Evolutionary conservation across 2,329 filamentous ascomycete genomes (phyloP), one percentile per base, ranked within the genome.

Genomic region (Arthrobotrys sphaeroides): DNA sequence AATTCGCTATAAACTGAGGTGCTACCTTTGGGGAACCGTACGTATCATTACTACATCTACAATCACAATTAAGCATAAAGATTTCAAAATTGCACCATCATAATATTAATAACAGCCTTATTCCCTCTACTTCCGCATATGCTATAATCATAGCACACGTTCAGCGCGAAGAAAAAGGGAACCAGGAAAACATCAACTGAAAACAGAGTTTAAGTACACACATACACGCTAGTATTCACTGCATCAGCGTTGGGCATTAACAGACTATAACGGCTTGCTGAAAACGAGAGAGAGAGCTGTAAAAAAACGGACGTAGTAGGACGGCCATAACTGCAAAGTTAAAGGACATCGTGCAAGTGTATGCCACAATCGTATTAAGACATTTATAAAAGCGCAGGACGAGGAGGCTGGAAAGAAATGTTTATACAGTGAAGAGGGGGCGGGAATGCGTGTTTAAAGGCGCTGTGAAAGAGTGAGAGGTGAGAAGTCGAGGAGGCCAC

Each of bases 211-310:
- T 31, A 55, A 55, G 18, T 22, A n/a, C n/a, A n/a, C 18, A 55
- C n/a, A 7, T 38, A 55, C 51, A 55, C 31, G 51, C 51, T 55
- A 38, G 51, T n/a, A n/a, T n/a, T n/a, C n/a, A n/a, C n/a, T n/a
- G n/a, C n/a, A n/a, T 43, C 12, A 13, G 24, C n/a, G n/a, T 12
- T 2, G 20, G 28, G 47, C 26, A 12, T 33, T 18, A 7, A 24
- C 31, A 18, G 9, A 31, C 26, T 53, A 20, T 38, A 38, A 24
- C n/a, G n/a, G n/a, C n/a, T n/a, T n/a, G n/a, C n/a, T n/a, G 28
- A 18, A 20, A 16, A 16, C 12, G 31, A 28, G 7, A 31, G 2
- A 10, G 26, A 2, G n/a, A 36, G 31, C n/a, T 38, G n/a, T n/a
- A n/a, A n/a, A n/a, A n/a, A n/a, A n/a, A n/a, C n/a, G n/a, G n/a